Evolutionary conservation across 164 flowering plant species (phyloP), one percentile per base, ranked within the genome.

Genomic region (Aristolochia contorta): DNA sequence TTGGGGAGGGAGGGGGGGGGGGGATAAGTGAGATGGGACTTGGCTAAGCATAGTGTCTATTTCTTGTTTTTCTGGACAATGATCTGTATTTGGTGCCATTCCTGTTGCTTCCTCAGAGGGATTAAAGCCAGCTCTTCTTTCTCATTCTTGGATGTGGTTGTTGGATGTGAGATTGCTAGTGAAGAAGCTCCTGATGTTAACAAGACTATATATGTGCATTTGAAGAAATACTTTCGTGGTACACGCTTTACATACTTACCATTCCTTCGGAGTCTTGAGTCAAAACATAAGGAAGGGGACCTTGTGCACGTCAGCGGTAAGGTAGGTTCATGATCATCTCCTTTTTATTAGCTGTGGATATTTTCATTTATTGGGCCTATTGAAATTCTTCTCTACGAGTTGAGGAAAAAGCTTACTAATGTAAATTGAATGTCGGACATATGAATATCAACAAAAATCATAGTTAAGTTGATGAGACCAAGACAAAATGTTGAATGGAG

Each of bases 291-390:
- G 72, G 81, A 70, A 67, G 98, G 98, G 47, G 88, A 87, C 47
- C 55, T 73, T 67, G 96, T 86, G 18, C 87, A 91, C 68, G 94
- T 89, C 62, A 89, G 90, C 72, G 98, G 98, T 65, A 87, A 89
- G 94, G 98, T 92, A 64, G 66, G 82, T 59, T 19, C 48, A 32
- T 3, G 18, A 23, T 15, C 25, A 16, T 55, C 16, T 16, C 18
- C 9, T 25, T 55, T 60, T 22, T 19, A 2, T 24, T 59, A 23
- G 12, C 30, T n/a, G n/a, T 37, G 7, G 33, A 32, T 32, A 32
- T 32, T 32, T 32, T 32, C 3, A 3, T 32, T 32, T 32, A 32
- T 32, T 32, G 33, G 7, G 33, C 33, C 33, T 32, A 32, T 32
- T 32, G n/a, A 32, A 3, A 32, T 32, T 32, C 33, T 32, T 32